These are phyloP conservation scores for Salix caprea DNA, from an alignment of 345 rosid species.

Conservation along the genomic window DNA sequence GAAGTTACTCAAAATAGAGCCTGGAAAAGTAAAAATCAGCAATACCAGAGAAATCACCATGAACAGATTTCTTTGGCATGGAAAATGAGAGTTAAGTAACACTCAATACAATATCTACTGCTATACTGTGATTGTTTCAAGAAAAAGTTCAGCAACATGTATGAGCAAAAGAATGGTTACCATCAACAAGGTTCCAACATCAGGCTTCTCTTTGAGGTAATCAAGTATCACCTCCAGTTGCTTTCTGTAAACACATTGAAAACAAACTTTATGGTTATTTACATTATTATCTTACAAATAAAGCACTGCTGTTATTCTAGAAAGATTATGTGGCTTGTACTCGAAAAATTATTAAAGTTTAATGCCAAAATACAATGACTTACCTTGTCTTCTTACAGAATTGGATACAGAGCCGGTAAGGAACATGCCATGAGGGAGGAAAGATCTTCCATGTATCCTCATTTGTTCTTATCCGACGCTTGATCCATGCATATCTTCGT, in stretches of 20 bases:
- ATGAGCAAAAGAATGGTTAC: constrained; percentile 32
- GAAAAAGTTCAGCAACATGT: neutral
- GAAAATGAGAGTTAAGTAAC: neutral
- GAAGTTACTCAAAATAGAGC: neutral
- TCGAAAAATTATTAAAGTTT: neutral
- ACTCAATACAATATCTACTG: neutral
- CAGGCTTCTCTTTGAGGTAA: constrained; percentile 89
- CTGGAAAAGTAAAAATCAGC: neutral
- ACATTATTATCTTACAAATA: no score
- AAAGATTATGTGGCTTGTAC: neutral
- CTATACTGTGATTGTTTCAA: no score
- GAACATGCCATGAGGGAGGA: constrained; percentile 95
- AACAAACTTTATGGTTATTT: neutral
- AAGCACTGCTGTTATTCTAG: neutral
- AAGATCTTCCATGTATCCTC: constrained; percentile 97
- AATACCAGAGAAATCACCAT: neutral
- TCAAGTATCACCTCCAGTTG: constrained; percentile 84
- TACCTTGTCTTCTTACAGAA: constrained; percentile 97
- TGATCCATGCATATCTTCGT: constrained; percentile 95
- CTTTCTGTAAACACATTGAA: constrained; percentile 51
- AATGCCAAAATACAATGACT: neutral
- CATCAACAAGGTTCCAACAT: constrained; percentile 75
- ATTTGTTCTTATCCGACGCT: constrained; percentile 90
- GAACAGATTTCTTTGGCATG: neutral
- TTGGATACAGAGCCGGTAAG: constrained; percentile 87